phyloP scores from a whole-genome alignment of 2,329 filamentous ascomycete genomes.

The Dichotomopilus funicola region DNA sequence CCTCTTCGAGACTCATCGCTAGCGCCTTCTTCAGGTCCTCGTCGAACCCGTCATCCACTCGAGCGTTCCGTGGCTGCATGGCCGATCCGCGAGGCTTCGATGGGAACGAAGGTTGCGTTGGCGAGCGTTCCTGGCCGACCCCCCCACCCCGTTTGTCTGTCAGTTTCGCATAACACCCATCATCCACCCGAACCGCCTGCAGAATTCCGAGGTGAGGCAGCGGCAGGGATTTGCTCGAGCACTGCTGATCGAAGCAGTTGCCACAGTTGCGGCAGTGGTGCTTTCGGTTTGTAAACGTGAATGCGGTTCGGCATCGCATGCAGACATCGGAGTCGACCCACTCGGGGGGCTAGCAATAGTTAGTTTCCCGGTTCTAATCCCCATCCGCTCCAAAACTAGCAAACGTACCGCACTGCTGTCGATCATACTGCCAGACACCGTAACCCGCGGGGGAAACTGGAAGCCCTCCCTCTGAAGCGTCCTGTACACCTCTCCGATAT shows the following conservation, averaged over 20 bases:
- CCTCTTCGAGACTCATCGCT: slow-evolving; percentile 95
- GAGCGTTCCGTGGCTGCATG: slow-evolving; percentile 87
- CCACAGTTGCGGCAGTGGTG: slow-evolving; percentile 98
- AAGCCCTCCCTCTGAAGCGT: slow-evolving; percentile 78
- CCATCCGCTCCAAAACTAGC: neutral
- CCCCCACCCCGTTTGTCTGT: slow-evolving; percentile 57
- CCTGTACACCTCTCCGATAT: slow-evolving; percentile 83
- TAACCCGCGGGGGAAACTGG: slow-evolving; percentile 77
- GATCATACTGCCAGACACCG: slow-evolving; percentile 93
- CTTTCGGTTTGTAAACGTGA: slow-evolving; percentile 97
- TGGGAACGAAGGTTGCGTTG: slow-evolving; percentile 38
- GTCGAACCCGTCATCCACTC: slow-evolving; percentile 86
- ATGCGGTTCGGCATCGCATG: slow-evolving; percentile 92
- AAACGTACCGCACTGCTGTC: slow-evolving; percentile 83
- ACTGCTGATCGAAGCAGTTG: slow-evolving; percentile 93
- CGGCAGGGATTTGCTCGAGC: slow-evolving; percentile 80
- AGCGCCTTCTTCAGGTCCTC: slow-evolving; percentile 89
- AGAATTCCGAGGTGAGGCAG: slow-evolving; percentile 89
- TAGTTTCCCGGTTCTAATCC: neutral
- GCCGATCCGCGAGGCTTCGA: slow-evolving; percentile 60
- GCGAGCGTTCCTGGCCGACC: slow-evolving; percentile 35
- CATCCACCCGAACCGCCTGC: slow-evolving; percentile 87
- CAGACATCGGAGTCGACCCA: slow-evolving; percentile 98
- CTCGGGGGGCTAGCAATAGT: slow-evolving; percentile 66
- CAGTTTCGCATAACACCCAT: slow-evolving; percentile 87